Conservation (phyloP, 108 stramenopile species). For the Chaetoceros muelleri region DNA sequence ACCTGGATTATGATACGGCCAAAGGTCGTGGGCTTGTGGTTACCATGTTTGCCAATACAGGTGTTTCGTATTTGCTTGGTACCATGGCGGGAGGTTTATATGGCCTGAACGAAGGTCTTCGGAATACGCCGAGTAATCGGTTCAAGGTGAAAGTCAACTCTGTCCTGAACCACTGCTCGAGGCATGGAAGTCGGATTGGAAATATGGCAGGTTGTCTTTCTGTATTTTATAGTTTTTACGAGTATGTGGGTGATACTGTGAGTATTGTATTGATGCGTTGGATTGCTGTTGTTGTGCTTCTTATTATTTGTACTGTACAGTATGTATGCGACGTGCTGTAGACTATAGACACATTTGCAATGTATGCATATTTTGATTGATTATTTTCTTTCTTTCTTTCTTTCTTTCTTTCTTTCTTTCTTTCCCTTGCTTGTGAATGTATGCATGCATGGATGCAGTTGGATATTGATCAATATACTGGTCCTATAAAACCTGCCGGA, state of each 20-base stretch:
- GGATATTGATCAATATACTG: conserved; percentile 62
- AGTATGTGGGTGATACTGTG: conserved; percentile 64
- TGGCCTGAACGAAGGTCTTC: conserved; percentile 63
- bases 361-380: too few species aligned
- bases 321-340: too few species aligned
- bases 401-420: not conserved
- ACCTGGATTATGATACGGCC: conserved; percentile 67
- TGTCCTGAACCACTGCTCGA: conserved; percentile 74
- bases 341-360: not conserved
- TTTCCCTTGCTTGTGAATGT: not conserved
- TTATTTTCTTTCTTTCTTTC: conserved; percentile 4
- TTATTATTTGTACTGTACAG: not conserved
- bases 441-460: too few species aligned
- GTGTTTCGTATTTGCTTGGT: conserved; percentile 66
- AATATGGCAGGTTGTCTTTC: conserved; percentile 72
- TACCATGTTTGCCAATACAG: conserved; percentile 82
- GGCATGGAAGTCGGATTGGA: conserved; percentile 63
- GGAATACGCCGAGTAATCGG: conserved; percentile 49
- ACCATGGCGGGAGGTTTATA: conserved; percentile 64
- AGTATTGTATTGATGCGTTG: conserved; percentile 22
- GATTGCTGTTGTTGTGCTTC: not conserved
- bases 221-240: conserved; percentile 71
- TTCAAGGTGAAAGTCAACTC: conserved; percentile 78
- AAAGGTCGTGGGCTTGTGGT: conserved; percentile 67
- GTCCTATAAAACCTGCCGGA: conserved; percentile 39